phyloP scores from a whole-genome alignment of 805 yeast genomes.

The Pichia gijzeniarum region DNA sequence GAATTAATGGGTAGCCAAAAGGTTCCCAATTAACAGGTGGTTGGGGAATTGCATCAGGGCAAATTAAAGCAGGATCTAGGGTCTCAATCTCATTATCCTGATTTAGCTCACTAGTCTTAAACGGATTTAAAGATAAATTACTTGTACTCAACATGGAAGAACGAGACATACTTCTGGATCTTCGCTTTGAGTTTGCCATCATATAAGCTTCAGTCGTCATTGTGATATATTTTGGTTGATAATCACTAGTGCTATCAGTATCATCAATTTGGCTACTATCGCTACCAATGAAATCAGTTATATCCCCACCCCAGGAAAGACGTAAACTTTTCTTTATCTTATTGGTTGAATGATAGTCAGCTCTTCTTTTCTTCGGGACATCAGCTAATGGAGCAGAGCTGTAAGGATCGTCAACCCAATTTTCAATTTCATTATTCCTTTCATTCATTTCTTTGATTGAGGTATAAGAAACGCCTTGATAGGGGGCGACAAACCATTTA shows the following conservation, averaged over 20 bases:
- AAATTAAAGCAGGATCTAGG: constrained; percentile 53
- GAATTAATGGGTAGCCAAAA: constrained; percentile 71
- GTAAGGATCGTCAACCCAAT: constrained; percentile 71
- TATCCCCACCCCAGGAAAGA: constrained; percentile 35
- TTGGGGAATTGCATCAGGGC: constrained; percentile 80
- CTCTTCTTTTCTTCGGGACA: constrained; percentile 47
- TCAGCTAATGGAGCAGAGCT: constrained; percentile 45
- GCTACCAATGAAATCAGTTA: constrained; percentile 24
- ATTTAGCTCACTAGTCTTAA: constrained; percentile 14
- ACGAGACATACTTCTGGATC: constrained; percentile 7
- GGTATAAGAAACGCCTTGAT: constrained; percentile 64
- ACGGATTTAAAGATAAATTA: constrained; percentile 10
- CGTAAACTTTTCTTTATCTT: constrained; percentile 29
- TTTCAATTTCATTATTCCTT: constrained; percentile 65
- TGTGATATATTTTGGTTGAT: constrained; percentile 45
- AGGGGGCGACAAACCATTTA: constrained; percentile 72
- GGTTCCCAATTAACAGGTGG: constrained; percentile 90
- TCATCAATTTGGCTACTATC: constrained; percentile 8
- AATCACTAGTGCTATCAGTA: constrained; percentile 17
- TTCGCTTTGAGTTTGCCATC: constrained; percentile 17
- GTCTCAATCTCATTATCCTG: constrained; percentile 38
- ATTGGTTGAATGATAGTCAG: constrained; percentile 34
- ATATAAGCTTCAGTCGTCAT: constrained; percentile 57
- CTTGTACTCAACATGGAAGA: constrained; percentile 11
- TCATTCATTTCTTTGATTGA: constrained; percentile 54